Percentiles rank a stretch among this genome's conserved stretches.
These are phyloP conservation scores for Trametes coccinea DNA, from an alignment of 768 basidiomycete species.

Conservation along the genomic window DNA sequence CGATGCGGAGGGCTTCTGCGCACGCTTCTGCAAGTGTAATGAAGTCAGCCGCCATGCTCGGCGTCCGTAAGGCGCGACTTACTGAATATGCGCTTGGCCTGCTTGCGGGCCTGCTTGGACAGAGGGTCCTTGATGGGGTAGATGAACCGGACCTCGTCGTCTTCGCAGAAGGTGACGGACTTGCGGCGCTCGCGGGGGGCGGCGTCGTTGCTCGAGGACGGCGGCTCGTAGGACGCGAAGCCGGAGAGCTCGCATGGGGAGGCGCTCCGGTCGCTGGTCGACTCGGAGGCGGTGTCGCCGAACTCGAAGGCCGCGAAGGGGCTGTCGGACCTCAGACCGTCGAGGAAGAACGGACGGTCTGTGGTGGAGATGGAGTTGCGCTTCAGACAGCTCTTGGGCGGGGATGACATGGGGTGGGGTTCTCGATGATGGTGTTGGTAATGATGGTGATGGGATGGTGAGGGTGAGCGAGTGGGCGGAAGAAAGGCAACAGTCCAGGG, in stretches of 20 bases:
- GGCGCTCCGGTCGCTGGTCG: neutral
- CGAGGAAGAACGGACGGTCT: conserved; percentile 2
- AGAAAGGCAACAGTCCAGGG: neutral
- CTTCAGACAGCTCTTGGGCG: conserved; percentile 20
- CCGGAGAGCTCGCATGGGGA: neutral
- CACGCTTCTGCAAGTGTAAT: neutral
- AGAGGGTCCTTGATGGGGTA: conserved; percentile 11
- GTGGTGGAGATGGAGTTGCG: conserved; percentile 8
- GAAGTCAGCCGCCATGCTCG: neutral
- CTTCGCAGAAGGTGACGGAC: conserved; percentile 20
- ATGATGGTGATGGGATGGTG: no score
- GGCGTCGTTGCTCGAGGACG: neutral
- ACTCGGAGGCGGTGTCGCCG: neutral
- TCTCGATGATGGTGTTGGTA: neutral
- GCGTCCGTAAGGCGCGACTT: neutral
- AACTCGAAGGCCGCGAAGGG: neutral
- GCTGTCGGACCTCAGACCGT: neutral
- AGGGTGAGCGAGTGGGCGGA: neutral
- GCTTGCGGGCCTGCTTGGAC: conserved; percentile 5
- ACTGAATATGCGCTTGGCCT: conserved; percentile 19
- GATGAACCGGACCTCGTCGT: conserved; percentile 14
- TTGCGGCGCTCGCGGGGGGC: conserved; percentile 4
- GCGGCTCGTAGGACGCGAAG: neutral
- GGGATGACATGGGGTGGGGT: conserved; percentile 8
- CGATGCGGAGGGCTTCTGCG: conserved; percentile 15